These are phyloP conservation scores for Skeletonema grethae DNA, from an alignment of 108 stramenopile genomes.

Conservation along the genomic window DNA sequence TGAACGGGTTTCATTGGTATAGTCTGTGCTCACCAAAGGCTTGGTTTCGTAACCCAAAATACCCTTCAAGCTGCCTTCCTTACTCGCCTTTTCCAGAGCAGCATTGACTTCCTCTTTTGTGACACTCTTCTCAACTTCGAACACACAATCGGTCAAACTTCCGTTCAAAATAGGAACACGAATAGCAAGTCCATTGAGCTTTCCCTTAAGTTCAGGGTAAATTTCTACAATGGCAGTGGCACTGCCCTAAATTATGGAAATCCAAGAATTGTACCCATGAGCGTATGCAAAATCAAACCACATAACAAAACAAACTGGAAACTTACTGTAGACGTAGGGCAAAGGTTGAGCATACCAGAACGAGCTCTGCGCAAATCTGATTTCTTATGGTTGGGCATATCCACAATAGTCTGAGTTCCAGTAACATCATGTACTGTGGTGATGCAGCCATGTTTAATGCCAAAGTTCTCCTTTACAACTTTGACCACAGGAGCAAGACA, in stretches of 20 bases:
- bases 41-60: conserved; percentile 90
- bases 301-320: neutral
- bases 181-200: conserved; percentile 92
- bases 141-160: conserved; percentile 87
- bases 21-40: conserved; percentile 90
- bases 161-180: conserved; percentile 92
- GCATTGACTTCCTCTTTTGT: conserved; percentile 88
- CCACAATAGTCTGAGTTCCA: conserved; percentile 88
- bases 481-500: conserved; percentile 94
- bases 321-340: conserved; percentile 87
- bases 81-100: conserved; percentile 76
- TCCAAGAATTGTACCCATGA: neutral
- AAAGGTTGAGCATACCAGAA: conserved; percentile 91
- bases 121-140: conserved; percentile 79
- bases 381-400: conserved; percentile 94
- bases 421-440: conserved; percentile 95
- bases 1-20: conserved; percentile 87
- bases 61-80: conserved; percentile 81
- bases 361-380: conserved; percentile 89
- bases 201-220: conserved; percentile 94
- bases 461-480: conserved; percentile 91
- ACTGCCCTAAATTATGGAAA: conserved; percentile 30
- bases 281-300: neutral
- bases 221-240: conserved; percentile 95
- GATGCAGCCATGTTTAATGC: conserved; percentile 92